Base-by-base conservation (phyloP, 768 basidiomycete species). In the Calvatia gigantea region DNA sequence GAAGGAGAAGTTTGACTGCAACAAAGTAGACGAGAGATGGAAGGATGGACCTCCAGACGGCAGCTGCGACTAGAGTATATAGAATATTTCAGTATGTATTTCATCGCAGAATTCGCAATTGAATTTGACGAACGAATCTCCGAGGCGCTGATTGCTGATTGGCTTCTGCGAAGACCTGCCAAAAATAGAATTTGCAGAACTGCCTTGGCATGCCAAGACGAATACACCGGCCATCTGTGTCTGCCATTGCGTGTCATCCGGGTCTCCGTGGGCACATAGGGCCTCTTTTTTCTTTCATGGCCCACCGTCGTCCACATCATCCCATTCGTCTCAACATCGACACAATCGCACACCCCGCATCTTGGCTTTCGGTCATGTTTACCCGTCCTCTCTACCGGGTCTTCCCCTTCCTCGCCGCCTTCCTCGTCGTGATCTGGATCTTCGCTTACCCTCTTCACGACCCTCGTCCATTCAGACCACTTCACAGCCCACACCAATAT, bases 1-100 rank as follows among this genome's bases (percentile, higher is more conserved):
- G 38, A 98, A 97, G 79, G 76, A 77, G 56, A 68, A 41, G 51
- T 98, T 98, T 70, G 85, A 93, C 68, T 98, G 96, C 67, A 65
- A 71, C 31, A 91, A 82, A 67, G 83, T 88, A 43, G 87, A 90
- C 61, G 87, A 92, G 75, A 76, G 95, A 64, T 98, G 96, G 96
- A 90, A 80, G 74, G 91, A 95, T 68, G 96, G 94, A 1, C 90
- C 91, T 21, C 62, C 69, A 3, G 92, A 98, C 69, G 94, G 93
- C 15, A 84, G 87, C 42, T 98, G 95, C 67, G 93, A 95, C 76
- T 94, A 60, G 66, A 45, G 35, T 49, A n/a, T n/a, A n/a, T n/a
- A 54, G 42, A 25, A 12, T 60, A 49, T 46, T 55, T 15, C 39
- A n/a, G 45, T 42, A 27, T 29, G 27, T 35, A 21, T 27, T 19